Evolutionary conservation across 2,329 filamentous ascomycete species (phyloP).

Genomic region (Drechslerella dactyloides): DNA sequence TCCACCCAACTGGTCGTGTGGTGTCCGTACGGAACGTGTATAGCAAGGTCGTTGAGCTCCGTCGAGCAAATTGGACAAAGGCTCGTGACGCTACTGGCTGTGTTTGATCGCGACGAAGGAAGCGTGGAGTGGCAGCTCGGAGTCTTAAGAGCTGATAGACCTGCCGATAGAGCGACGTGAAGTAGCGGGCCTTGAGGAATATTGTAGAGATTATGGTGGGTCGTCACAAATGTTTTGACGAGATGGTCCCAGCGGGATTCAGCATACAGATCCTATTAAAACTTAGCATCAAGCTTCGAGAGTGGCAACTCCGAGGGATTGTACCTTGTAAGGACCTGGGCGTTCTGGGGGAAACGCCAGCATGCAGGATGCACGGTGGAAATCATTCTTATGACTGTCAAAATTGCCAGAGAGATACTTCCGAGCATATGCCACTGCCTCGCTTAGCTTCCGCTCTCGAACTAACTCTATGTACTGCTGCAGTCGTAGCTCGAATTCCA

Average conservation of each 20-base stretch:
- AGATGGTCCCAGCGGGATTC: slow-evolving; percentile 75
- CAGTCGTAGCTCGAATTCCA: slow-evolving; percentile 90
- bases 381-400: slow-evolving; percentile 71
- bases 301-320: slow-evolving; percentile 19
- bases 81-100: slow-evolving; percentile 69
- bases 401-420: slow-evolving; percentile 77
- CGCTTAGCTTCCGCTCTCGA: slow-evolving; percentile 71
- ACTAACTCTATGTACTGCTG: slow-evolving; percentile 96
- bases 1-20: slow-evolving; percentile 94
- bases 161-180: slow-evolving; percentile 87
- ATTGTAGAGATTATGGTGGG: slow-evolving; percentile 83
- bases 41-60: slow-evolving; percentile 89
- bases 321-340: slow-evolving; percentile 67
- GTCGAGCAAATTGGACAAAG: slow-evolving; percentile 96
- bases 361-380: slow-evolving; percentile 76
- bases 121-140: slow-evolving; percentile 82
- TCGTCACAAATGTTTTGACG: slow-evolving; percentile 78
- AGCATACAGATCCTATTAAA: slow-evolving; percentile 72
- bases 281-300: slow-evolving; percentile 15
- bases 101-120: slow-evolving; percentile 64
- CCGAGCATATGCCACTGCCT: slow-evolving; percentile 81
- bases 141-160: slow-evolving; percentile 92
- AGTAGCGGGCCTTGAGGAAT: slow-evolving; percentile 83
- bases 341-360: slow-evolving; percentile 74
- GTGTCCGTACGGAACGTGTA: slow-evolving; percentile 88